Evolutionary conservation across 83 land plant genomes (phyloP).

Genomic region (Picea abies): DNA sequence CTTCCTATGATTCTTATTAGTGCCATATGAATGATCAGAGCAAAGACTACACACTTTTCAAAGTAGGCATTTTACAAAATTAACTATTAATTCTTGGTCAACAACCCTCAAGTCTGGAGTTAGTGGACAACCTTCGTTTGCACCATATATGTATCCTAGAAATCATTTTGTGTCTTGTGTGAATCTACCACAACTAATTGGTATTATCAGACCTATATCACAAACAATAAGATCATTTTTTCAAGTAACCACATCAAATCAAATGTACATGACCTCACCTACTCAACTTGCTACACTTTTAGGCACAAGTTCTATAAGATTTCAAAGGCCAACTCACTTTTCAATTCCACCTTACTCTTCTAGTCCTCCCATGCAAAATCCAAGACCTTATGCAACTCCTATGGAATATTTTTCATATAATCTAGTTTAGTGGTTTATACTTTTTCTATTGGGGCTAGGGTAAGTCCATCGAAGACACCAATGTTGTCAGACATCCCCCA

Average conservation of each 20-base stretch:
- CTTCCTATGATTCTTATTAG: not conserved
- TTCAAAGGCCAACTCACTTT: conserved; percentile 21
- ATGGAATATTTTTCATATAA: not conserved
- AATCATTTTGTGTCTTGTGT: conserved; percentile 16
- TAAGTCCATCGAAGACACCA: no score
- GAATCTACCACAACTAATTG: not conserved
- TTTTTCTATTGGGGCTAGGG: no score
- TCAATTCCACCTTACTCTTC: not conserved
- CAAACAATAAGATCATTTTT: conserved; percentile 10
- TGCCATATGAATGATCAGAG: conserved; percentile 47
- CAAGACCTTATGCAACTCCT: no score
- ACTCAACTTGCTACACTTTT: not conserved
- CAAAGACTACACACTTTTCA: conserved; percentile 77
- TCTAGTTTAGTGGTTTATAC: not conserved
- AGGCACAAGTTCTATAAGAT: conserved; percentile 12
- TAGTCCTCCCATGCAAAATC: no score
- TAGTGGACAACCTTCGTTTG: conserved; percentile 26
- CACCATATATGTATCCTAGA: conserved; percentile 21
- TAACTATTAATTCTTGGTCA: conserved; percentile 19
- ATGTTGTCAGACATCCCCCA: no score
- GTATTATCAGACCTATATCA: conserved; percentile 28
- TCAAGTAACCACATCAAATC: conserved; percentile 21
- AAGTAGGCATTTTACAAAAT: conserved; percentile 29
- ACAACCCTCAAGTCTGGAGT: conserved; percentile 27
- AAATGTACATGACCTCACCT: conserved; percentile 20